Evolutionary conservation across 2,329 filamentous ascomycete species (phyloP).

Genomic region (Didymella exigua): DNA sequence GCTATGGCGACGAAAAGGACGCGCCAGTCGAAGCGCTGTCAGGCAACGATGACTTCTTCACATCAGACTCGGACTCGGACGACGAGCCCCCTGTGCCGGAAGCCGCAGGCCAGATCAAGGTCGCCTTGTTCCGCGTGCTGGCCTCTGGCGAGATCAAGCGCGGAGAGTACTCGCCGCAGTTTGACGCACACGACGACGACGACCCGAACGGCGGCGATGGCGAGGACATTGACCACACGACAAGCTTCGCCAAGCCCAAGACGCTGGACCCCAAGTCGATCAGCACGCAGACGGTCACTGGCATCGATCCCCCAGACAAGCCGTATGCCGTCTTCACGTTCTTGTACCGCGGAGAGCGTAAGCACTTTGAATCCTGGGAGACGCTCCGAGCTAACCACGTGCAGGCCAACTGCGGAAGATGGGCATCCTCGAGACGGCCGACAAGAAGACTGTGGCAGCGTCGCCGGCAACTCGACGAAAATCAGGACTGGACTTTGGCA

Average conservation of each 20-base stretch:
- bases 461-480: slow-evolving; percentile 73
- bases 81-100: slow-evolving; percentile 88
- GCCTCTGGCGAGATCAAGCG: slow-evolving; percentile 97
- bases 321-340: slow-evolving; percentile 98
- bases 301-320: slow-evolving; percentile 93
- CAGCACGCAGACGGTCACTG: slow-evolving; percentile 98
- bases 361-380: slow-evolving; percentile 49
- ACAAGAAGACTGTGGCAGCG: slow-evolving; percentile 63
- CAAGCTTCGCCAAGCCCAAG: slow-evolving; percentile 96
- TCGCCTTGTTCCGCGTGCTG: slow-evolving; percentile 92
- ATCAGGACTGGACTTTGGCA: slow-evolving; percentile 83
- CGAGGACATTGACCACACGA: slow-evolving; percentile 93
- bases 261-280: slow-evolving; percentile 95
- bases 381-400: slow-evolving; percentile 17
- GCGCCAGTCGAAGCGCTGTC: slow-evolving; percentile 75
- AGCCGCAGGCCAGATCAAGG: slow-evolving; percentile 96
- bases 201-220: slow-evolving; percentile 68
- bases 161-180: slow-evolving; percentile 96
- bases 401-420: slow-evolving; percentile 94
- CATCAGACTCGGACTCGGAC: slow-evolving; percentile 71
- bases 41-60: slow-evolving; percentile 68
- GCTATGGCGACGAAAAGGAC: slow-evolving; percentile 78
- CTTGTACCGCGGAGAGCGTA: slow-evolving; percentile 93
- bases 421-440: slow-evolving; percentile 74
- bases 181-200: slow-evolving; percentile 94